These are phyloP conservation scores for Pseudevernia furfuracea DNA, from an alignment of 495 filamentous ascomycete genomes.

Conservation along the genomic window DNA sequence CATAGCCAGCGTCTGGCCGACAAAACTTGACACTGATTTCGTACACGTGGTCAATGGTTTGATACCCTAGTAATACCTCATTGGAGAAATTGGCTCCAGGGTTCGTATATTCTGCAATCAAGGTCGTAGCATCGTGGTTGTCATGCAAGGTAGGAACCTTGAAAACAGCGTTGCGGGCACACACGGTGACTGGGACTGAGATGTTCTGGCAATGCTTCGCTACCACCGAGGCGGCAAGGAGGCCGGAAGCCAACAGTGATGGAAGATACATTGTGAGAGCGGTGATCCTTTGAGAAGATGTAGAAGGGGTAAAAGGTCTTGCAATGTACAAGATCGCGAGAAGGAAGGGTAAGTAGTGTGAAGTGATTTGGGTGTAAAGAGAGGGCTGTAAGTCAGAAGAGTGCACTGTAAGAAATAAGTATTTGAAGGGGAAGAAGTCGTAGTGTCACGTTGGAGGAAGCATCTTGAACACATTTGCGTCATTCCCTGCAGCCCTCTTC, in stretches of 20 bases:
- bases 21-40: conserved; percentile 32
- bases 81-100: conserved; percentile 27
- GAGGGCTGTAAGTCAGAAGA: no score
- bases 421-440: not conserved
- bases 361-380: not conserved
- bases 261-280: not conserved
- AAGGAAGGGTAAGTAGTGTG: not conserved
- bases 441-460: not conserved
- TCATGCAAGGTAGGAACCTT: conserved; percentile 26
- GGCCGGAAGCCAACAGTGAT: not conserved
- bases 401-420: not conserved
- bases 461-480: not conserved
- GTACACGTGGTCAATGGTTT: conserved; percentile 24
- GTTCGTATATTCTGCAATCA: conserved; percentile 29
- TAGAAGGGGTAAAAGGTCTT: not conserved
- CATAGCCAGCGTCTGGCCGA: conserved; percentile 29
- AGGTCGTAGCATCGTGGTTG: conserved; percentile 34
- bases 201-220: conserved; percentile 34
- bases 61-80: conserved; percentile 26
- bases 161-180: conserved; percentile 32
- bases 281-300: not conserved
- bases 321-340: not conserved
- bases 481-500: not conserved
- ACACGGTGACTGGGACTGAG: conserved; percentile 31
- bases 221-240: conserved; percentile 5